A percentile compares a stretch with the other conserved stretches of the same genome.
Evolutionary conservation across 2,329 filamentous ascomycete genomes (phyloP).

Genomic region (Sphaerulina musiva): DNA sequence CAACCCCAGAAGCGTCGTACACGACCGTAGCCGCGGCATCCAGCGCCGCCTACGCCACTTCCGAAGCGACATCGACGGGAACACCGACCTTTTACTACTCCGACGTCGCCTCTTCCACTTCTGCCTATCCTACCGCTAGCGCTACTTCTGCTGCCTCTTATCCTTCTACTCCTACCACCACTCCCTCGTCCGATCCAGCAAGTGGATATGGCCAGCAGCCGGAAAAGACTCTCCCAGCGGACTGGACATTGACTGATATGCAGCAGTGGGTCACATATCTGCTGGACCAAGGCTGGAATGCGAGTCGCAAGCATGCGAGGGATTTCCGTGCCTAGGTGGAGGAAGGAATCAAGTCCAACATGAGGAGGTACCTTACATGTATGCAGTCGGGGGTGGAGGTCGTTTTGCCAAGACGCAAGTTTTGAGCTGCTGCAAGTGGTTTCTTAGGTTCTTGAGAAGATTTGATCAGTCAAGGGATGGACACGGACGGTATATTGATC

Average conservation of each 20-base stretch:
- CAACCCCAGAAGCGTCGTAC: conserved; percentile 2
- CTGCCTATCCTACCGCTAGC: background rate
- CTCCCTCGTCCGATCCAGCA: conserved; percentile 5
- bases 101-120: background rate
- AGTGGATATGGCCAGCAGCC: conserved; percentile 10
- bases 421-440: too few relatives aligned
- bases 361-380: too few relatives aligned
- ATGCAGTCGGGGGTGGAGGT: too few relatives aligned
- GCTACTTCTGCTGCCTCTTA: conserved; percentile 5
- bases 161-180: background rate
- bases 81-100: background rate
- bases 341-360: too few relatives aligned
- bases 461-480: too few relatives aligned
- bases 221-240: conserved; percentile 25
- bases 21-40: background rate
- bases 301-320: conserved; percentile 18
- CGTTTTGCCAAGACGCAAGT: too few relatives aligned
- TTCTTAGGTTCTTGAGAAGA: too few relatives aligned
- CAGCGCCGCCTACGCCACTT: background rate
- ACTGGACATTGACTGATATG: conserved; percentile 26
- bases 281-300: conserved; percentile 19
- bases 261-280: conserved; percentile 27
- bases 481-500: too few relatives aligned
- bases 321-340: conserved; percentile 10
- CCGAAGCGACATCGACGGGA: background rate